Conservation (phyloP, 1,139 yeast species). For the Yarrowia galli region DNA sequence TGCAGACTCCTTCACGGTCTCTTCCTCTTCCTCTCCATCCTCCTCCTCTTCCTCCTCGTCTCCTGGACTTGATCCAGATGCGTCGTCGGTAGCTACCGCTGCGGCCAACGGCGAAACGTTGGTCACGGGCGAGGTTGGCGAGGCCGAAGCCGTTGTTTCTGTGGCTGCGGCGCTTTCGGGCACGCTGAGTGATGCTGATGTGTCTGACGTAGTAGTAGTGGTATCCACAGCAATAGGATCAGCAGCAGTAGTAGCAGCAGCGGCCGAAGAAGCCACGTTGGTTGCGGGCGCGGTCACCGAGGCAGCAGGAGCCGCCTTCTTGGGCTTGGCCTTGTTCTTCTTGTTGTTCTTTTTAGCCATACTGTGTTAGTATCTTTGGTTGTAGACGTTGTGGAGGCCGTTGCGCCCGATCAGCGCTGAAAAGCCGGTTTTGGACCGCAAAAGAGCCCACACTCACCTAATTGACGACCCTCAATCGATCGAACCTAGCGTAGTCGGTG, state of each 20-base stretch:
- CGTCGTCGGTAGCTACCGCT: neutral
- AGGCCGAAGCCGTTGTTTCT: neutral
- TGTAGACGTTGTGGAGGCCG: neutral
- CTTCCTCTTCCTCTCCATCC: neutral
- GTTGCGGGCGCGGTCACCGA: slow-evolving; percentile 18
- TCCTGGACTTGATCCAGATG: neutral
- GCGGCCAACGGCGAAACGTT: slow-evolving; percentile 10
- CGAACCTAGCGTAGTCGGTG: neutral
- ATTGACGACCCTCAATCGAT: slow-evolving; percentile 26
- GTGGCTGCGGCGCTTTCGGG: slow-evolving; percentile 27
- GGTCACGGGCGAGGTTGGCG: slow-evolving; percentile 21
- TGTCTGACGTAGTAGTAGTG: neutral
- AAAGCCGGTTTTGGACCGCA: neutral
- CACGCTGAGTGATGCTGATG: slow-evolving; percentile 13
- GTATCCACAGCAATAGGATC: slow-evolving; percentile 1
- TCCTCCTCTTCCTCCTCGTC: slow-evolving; percentile 8
- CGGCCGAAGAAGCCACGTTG: slow-evolving; percentile 9
- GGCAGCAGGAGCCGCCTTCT: slow-evolving; percentile 30
- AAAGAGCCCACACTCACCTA: slow-evolving; percentile 12
- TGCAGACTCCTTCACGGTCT: neutral
- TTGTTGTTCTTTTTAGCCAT: slow-evolving; percentile 39
- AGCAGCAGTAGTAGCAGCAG: neutral
- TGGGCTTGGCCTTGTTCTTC: slow-evolving; percentile 36
- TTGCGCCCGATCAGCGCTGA: neutral
- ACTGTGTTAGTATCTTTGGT: slow-evolving; percentile 6